Conservation (phyloP, 352 stramenopile genomes). For the Phytophthora citricola region DNA sequence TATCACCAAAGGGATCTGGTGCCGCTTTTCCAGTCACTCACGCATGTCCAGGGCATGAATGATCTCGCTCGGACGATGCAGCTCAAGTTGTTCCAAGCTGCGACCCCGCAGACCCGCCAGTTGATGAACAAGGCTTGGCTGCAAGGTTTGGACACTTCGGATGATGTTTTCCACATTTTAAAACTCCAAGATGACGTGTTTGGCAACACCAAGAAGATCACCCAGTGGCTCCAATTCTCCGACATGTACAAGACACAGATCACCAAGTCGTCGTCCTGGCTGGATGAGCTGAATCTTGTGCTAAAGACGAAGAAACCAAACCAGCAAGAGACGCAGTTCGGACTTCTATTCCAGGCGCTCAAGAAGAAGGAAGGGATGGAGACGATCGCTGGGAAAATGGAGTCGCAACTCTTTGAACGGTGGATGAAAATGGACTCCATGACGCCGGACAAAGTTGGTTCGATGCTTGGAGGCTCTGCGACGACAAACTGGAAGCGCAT, state of each 20-base stretch:
- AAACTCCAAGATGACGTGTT: not conserved
- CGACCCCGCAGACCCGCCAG: not conserved
- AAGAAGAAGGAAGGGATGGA: not conserved
- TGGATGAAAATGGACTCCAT: not conserved
- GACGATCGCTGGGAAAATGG: not conserved
- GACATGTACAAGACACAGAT: not conserved
- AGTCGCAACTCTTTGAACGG: not conserved
- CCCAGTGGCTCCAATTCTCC: not conserved
- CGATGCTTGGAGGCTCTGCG: not conserved
- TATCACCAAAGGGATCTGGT: not conserved
- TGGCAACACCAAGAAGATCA: not conserved
- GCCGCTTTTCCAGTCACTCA: not conserved
- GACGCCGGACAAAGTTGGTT: not conserved
- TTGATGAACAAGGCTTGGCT: slow-evolving; percentile 4
- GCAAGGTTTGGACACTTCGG: not conserved
- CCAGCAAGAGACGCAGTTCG: not conserved
- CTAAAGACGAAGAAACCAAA: not conserved
- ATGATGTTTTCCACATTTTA: slow-evolving; percentile 6
- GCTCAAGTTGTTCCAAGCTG: not conserved
- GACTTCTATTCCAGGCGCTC: not conserved
- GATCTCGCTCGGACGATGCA: slow-evolving; percentile 2
- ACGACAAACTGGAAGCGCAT: slow-evolving; percentile 1
- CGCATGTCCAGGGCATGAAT: slow-evolving; percentile 1
- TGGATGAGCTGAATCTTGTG: not conserved
- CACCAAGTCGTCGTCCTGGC: not conserved